phyloP scores from a whole-genome alignment of 345 rosid genomes.

The Syzygium oleosum region DNA sequence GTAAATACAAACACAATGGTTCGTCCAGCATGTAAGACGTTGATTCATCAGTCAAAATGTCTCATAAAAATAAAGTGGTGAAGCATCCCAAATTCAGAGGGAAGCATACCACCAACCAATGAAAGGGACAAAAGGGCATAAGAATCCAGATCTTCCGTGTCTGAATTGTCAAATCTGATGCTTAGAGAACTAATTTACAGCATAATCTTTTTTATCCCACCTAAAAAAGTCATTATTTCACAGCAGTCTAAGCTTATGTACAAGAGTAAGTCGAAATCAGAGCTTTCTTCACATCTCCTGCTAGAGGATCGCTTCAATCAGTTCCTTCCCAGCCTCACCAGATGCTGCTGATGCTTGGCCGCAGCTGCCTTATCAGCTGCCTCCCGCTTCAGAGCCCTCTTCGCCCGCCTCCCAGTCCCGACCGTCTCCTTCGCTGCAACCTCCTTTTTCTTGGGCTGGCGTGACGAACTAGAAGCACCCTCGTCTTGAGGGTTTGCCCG shows the following conservation, averaged over 20 bases:
- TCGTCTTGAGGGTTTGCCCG: conserved; percentile 23
- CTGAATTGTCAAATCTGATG: neutral
- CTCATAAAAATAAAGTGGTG: neutral
- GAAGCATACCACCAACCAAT: neutral
- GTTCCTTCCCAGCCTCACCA: conserved; percentile 15
- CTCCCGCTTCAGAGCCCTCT: conserved; percentile 84
- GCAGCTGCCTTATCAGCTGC: conserved; percentile 90
- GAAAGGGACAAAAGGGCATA: neutral
- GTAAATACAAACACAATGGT: neutral
- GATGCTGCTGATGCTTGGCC: conserved; percentile 24
- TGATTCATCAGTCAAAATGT: neutral
- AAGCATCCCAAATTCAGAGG: neutral
- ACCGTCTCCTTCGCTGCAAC: conserved; percentile 24
- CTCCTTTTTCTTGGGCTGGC: conserved; percentile 52
- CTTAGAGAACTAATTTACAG: neutral
- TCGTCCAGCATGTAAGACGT: neutral
- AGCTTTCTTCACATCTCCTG: neutral
- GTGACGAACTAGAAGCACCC: conserved; percentile 46
- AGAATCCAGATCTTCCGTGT: neutral
- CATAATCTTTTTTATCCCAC: neutral
- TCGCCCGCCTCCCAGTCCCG: conserved; percentile 82
- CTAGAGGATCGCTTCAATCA: neutral
- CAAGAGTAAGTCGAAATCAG: conserved; percentile 1
- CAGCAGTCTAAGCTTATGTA: conserved; percentile 1
- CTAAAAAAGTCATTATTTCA: conserved; percentile 2